These are phyloP conservation scores for Fusarium lateritium DNA, from an alignment of 2,329 filamentous ascomycete species.

Conservation along the genomic window DNA sequence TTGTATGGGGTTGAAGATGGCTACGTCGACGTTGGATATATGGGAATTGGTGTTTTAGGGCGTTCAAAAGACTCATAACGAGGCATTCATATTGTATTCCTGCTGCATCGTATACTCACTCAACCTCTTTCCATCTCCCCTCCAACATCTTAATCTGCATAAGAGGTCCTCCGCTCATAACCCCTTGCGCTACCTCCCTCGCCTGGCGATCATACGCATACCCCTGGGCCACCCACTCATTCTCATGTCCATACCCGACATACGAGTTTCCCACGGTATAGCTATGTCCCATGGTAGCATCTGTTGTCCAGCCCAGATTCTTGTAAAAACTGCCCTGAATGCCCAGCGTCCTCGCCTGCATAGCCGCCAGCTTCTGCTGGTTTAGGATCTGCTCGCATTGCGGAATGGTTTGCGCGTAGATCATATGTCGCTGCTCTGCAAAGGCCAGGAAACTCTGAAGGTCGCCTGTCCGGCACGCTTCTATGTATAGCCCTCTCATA, in stretches of 20 bases:
- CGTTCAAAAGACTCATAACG: slow-evolving; percentile 13
- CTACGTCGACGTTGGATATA: slow-evolving; percentile 48
- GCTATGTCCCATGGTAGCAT: slow-evolving; percentile 32
- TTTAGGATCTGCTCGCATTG: slow-evolving; percentile 47
- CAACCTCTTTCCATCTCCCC: slow-evolving; percentile 54
- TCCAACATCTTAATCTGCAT: slow-evolving; percentile 51
- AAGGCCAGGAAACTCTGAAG: slow-evolving; percentile 47
- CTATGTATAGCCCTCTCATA: slow-evolving; percentile 54
- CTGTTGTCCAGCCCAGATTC: slow-evolving; percentile 37
- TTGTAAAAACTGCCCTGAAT: slow-evolving; percentile 48
- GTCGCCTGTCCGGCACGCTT: slow-evolving; percentile 48
- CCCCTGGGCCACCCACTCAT: slow-evolving; percentile 49
- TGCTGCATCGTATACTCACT: slow-evolving; percentile 37
- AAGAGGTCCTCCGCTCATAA: slow-evolving; percentile 24
- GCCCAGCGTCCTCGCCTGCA: slow-evolving; percentile 48
- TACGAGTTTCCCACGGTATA: slow-evolving; percentile 52
- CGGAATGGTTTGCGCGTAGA: slow-evolving; percentile 54
- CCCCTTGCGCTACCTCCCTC: slow-evolving; percentile 28
- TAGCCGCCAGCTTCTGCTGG: slow-evolving; percentile 45
- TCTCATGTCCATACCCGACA: slow-evolving; percentile 53
- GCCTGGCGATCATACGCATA: slow-evolving; percentile 52
- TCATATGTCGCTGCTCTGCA: slow-evolving; percentile 46
- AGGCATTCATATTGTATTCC: too few species aligned
- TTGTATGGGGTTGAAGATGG: slow-evolving; percentile 42
- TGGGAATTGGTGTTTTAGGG: slow-evolving; percentile 50